Percentiles rank a stretch among this genome's conserved stretches.
Conservation (phyloP, 352 stramenopile genomes). For the Pythium phragmiticola region DNA sequence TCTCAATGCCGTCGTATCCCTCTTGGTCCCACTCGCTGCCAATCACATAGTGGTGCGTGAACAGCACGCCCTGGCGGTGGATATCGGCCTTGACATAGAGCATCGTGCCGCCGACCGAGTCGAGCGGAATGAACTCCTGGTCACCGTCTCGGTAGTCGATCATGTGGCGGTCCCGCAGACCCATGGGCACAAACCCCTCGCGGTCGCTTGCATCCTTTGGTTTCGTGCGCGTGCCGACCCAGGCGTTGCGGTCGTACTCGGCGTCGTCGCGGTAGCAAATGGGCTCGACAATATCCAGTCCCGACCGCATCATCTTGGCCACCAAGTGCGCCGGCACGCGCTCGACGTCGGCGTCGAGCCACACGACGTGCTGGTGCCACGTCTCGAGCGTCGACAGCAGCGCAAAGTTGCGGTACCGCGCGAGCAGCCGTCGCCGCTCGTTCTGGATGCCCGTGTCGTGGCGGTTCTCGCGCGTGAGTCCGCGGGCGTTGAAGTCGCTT, state of each 20-base stretch:
- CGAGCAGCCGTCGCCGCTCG: constrained; percentile 33
- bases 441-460: constrained; percentile 29
- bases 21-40: constrained; percentile 37
- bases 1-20: constrained; percentile 53
- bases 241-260: constrained; percentile 31
- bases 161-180: constrained; percentile 4
- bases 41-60: constrained; percentile 42
- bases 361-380: constrained; percentile 46
- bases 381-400: constrained; percentile 35
- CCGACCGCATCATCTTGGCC: constrained; percentile 34
- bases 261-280: constrained; percentile 13
- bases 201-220: background rate
- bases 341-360: constrained; percentile 39
- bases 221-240: constrained; percentile 20
- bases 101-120: constrained; percentile 51
- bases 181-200: background rate
- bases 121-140: constrained; percentile 30
- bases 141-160: constrained; percentile 7
- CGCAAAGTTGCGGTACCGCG: constrained; percentile 49
- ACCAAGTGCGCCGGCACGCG: constrained; percentile 29
- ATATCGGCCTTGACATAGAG: constrained; percentile 48
- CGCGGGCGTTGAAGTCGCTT: constrained; percentile 29
- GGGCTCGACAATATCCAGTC: constrained; percentile 26
- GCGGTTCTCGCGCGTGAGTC: constrained; percentile 32
- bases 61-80: constrained; percentile 46